A percentile compares a stretch with the other conserved stretches of the same genome.
These are phyloP conservation scores for Quercus lobata DNA, from an alignment of 331 rosid genomes.

Conservation along the genomic window DNA sequence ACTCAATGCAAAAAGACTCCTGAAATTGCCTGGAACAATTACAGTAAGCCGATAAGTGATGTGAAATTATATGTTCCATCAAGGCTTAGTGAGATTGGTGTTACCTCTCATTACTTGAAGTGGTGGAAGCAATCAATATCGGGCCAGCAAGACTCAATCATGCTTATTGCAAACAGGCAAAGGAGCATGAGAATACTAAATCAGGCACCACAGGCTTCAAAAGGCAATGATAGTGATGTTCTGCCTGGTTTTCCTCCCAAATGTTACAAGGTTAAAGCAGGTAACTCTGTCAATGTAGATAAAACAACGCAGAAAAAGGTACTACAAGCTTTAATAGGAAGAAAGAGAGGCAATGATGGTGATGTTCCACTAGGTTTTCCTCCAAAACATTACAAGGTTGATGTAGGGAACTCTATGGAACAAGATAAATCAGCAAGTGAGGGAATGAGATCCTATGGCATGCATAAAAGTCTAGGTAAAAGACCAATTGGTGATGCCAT, in stretches of 20 bases:
- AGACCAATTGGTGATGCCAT: background rate
- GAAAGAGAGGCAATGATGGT: background rate
- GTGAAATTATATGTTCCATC: constrained; percentile 31
- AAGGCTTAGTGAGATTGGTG: constrained; percentile 25
- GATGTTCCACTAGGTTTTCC: constrained; percentile 10
- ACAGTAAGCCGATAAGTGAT: constrained; percentile 11
- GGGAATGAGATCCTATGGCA: background rate
- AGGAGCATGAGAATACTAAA: too few species aligned
- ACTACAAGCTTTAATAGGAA: background rate
- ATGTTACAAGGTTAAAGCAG: background rate
- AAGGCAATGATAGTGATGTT: background rate
- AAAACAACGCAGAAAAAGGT: background rate
- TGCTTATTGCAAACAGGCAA: too few species aligned
- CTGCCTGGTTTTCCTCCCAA: constrained; percentile 20
- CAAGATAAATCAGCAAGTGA: background rate
- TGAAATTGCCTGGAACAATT: constrained; percentile 28
- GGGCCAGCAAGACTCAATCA: background rate
- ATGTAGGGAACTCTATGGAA: background rate
- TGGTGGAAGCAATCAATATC: constrained; percentile 39
- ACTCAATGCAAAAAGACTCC: background rate
- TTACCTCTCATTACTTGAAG: constrained; percentile 29
- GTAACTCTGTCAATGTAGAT: background rate
- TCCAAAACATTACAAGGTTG: background rate
- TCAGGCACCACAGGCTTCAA: background rate
- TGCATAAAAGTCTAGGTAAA: background rate